A percentile compares a stretch with the other conserved stretches of the same genome.
phyloP scores from a whole-genome alignment of 2,329 filamentous ascomycete genomes.

The Fusarium transvaalense region DNA sequence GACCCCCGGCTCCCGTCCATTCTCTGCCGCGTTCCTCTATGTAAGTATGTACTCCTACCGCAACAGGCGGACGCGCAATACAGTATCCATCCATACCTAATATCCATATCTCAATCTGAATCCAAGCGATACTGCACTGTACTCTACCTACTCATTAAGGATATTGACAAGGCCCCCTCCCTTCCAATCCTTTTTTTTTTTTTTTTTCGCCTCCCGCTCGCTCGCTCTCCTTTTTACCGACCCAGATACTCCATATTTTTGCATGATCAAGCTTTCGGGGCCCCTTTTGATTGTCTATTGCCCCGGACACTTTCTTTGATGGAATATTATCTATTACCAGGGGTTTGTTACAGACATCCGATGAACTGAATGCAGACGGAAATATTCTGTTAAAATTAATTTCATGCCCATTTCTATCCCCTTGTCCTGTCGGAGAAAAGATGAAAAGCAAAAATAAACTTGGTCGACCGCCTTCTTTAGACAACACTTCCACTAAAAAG shows the following conservation, averaged over 20 bases:
- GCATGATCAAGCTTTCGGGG: constrained; percentile 32
- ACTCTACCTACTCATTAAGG: not conserved
- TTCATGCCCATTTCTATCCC: constrained; percentile 8
- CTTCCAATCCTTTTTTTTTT: not conserved
- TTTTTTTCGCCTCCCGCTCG: constrained; percentile 2
- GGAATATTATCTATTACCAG: not conserved
- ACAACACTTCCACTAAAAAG: not conserved
- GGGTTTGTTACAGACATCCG: constrained; percentile 23
- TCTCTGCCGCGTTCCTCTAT: constrained; percentile 13
- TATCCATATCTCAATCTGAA: constrained; percentile 14
- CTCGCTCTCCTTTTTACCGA: constrained; percentile 14
- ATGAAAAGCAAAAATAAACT: constrained; percentile 1
- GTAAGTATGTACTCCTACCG: constrained; percentile 2
- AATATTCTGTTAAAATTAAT: constrained; percentile 14
- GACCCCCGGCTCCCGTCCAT: constrained; percentile 16
- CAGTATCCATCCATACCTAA: not conserved
- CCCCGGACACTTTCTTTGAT: constrained; percentile 9
- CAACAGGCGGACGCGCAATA: constrained; percentile 26
- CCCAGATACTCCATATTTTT: constrained; percentile 25
- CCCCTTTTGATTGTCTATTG: constrained; percentile 25
- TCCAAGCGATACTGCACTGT: not conserved
- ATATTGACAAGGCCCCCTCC: constrained; percentile 3
- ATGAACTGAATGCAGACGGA: constrained; percentile 12
- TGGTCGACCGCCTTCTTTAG: constrained; percentile 5
- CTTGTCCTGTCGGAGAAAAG: constrained; percentile 20